Conservation (phyloP, 257 asterid species). For the Paulownia fortunei region DNA sequence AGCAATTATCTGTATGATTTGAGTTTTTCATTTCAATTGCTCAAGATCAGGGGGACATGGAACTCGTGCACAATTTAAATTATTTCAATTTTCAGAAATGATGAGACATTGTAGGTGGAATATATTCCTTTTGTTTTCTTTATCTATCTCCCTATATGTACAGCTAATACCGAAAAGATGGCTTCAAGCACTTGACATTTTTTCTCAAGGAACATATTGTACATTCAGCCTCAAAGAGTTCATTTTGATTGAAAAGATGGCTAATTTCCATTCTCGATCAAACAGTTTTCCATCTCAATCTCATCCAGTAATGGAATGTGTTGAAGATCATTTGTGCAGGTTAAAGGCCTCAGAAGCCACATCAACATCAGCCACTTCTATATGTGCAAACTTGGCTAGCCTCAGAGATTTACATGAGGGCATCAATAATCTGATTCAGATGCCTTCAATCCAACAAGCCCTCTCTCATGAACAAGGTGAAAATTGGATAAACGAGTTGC, state of each 20-base stretch:
- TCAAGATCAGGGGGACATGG: constrained; percentile 5
- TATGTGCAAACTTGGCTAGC: constrained; percentile 26
- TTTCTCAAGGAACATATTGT: background rate
- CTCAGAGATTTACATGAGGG: constrained; percentile 37
- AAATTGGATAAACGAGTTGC: constrained; percentile 30
- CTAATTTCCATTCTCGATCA: constrained; percentile 33
- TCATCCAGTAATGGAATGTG: constrained; percentile 33
- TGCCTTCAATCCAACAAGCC: constrained; percentile 37
- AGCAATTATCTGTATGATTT: background rate
- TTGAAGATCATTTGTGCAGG: constrained; percentile 33
- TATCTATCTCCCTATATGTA: background rate
- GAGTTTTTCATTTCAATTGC: background rate
- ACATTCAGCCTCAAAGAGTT: background rate
- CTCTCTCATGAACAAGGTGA: constrained; percentile 8
- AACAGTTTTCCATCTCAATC: constrained; percentile 51
- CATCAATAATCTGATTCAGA: constrained; percentile 37
- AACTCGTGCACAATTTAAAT: background rate
- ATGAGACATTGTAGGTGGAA: background rate
- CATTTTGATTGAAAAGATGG: constrained; percentile 22
- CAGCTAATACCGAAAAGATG: background rate
- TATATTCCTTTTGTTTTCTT: constrained; percentile 20
- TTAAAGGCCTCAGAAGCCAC: constrained; percentile 21
- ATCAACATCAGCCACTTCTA: background rate
- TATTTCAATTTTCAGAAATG: background rate
- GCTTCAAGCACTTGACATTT: constrained; percentile 2